Base-by-base conservation (phyloP, 148 eudicot genomes). In the Oxyria digyna region DNA sequence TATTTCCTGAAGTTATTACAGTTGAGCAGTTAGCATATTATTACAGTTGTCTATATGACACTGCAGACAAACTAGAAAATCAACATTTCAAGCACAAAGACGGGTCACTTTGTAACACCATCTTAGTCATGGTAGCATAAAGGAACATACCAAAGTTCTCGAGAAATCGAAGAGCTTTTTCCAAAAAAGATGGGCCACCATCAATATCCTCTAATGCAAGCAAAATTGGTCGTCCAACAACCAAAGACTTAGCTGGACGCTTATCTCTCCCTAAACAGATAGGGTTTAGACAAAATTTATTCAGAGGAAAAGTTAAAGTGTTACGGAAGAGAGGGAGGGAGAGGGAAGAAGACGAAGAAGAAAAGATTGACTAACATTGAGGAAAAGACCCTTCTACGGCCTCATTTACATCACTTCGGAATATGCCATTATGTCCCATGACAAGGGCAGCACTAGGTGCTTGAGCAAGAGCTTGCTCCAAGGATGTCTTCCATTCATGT, bases 401-500 rank as follows among this genome's bases (percentile, higher is more conserved):
- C 78, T 88, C 96, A 82, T 68, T 88, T 24, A 84, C 73, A 72
- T 90, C 97, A 83, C 78, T 95, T 43, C 96, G 89, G 74, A 95
- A 91, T 74, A 95, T 88, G 68, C 97, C 99, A 71, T 91, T 88
- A 73, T 91, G 91, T 72, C 96, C 97, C 96, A 95, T 95, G 76
- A 87, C 97, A 79, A 91, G 93, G 71, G 97, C 96, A 73, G 99
- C 96, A 85, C 91, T 91, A 18, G 99, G 99, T 42, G 99, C 99
- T 77, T 95, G 99, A 29, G 97, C 93, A 78, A 95, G 97, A 82
- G 99, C 99, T 73, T 79, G 82, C 74, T 95, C 99, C 55, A 95
- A 81, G 52, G 99, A 97, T 63, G 96, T 80, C 85, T 95, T 95
- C 99, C 99, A 95, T 76, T 95, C 99, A 74, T 85, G 87, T 77